Base-by-base conservation (phyloP, 345 rosid genomes). In the Salix brachista region DNA sequence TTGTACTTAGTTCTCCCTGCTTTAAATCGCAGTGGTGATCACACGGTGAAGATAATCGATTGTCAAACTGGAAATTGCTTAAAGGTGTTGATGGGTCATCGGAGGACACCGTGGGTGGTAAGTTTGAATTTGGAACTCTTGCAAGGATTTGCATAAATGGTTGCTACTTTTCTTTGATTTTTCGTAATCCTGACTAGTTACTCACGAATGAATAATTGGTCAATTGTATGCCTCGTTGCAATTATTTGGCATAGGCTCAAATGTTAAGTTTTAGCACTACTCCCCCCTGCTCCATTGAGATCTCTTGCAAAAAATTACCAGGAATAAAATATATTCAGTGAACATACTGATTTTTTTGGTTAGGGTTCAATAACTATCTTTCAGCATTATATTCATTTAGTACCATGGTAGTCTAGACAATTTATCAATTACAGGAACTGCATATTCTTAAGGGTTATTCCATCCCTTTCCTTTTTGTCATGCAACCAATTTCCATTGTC, bases 71-170 rank as follows among this genome's bases (percentile, higher is more conserved):
- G 98, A 80, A 88, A 86, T 78, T 95, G 99, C 89, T 87, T 91
- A 79, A 95, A 95, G 85, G 97, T 93, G 75, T 85, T 95, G 85
- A 89, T 80, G 37, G 99, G 99, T 83, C 99, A 95, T 84, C 88
- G 96, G 80, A 88, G 98, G 83, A 95, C 99, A 44, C 99, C 99
- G 4, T 95, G 99, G 99, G 99, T 95, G 94, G 99, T 95, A 87
- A 89, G 98, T 82, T 75, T 50, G 69, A 41, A 39, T 32, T 69
- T 30, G 6, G 8, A 25, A 32, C 42, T 69, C 46, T 48, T 78
- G 10, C 61, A 13, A 8, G 28, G 2, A 39, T 26, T 32, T 32
- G 36, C 34, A 8, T 44, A 52, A 4, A 26, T 44, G 30, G 48
- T 61, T 46, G 17, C 28, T 48, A 74, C 32, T 46, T 79, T 28